Evolutionary conservation across 208 protist genomes (phyloP), one percentile per base, ranked within the genome.

Genomic region (Leishmania major): DNA sequence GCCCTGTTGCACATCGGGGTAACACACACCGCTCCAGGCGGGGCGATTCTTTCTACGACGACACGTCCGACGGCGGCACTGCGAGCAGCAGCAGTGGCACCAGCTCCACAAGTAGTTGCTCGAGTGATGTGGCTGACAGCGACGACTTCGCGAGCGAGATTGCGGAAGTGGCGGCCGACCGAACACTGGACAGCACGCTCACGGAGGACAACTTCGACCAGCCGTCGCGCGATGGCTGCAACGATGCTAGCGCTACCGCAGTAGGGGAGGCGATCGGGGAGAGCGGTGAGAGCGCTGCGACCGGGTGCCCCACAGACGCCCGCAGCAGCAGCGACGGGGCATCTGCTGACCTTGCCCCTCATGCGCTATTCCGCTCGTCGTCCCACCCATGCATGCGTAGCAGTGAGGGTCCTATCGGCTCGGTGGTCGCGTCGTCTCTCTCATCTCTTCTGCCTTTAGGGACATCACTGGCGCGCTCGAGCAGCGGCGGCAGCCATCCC

Each of bases 191-290:
- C 73, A 82, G 77, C 75, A 77, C 74, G 7, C 28, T 79, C 4
- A 82, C 78, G 57, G 82, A 82, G 62, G 78, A 78, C 35, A 79
- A 69, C 47, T 53, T 45, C 17, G 82, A 77, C 13, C 22, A 70
- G 49, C 45, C 77, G 43, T n/a, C 37, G 57, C 40, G 57, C 75
- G 51, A 67, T 31, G 75, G 43, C 75, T 13, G 75, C 28, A 77
- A 77, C 73, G 51, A 77, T 22, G 51, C 73, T 28, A 62, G n/a
- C 73, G 73, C 62, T 51, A 55, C 28, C 31, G 70, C 40, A 19
- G 10, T 55, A 74, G 70, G 40, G 70, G 73, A 62, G 15, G 73
- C 19, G 19, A 28, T 66, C 59, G 40, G 75, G 53, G 75, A 66
- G 28, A 47, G 31, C 35, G 13, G 74, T 37, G 53, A 31, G 49